Evolutionary conservation across 352 stramenopile genomes (phyloP).

Genomic region (Globisporangium irregulare): DNA sequence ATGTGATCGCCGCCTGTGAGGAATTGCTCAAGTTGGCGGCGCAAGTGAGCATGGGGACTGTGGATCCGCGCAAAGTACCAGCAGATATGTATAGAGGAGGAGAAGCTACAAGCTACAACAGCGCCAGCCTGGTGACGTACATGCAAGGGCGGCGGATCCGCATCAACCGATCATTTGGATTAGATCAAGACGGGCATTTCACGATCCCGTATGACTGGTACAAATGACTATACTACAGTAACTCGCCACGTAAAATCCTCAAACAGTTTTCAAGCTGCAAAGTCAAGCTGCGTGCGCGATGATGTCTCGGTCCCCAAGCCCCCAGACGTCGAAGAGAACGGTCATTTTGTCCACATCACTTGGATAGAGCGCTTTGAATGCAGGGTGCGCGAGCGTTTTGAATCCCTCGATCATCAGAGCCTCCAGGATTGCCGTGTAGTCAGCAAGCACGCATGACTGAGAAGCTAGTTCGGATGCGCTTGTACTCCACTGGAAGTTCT

Average conservation of each 20-base stretch:
- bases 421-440: conserved; percentile 11
- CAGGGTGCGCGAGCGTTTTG: conserved; percentile 19
- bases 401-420: conserved; percentile 15
- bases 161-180: conserved; percentile 33
- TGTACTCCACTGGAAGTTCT: conserved; percentile 1
- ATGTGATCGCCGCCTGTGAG: conserved; percentile 31
- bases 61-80: conserved; percentile 12
- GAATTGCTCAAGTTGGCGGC: conserved; percentile 33
- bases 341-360: conserved; percentile 9
- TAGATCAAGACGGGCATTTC: conserved; percentile 44
- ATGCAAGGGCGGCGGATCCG: conserved; percentile 28
- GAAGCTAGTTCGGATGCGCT: background rate
- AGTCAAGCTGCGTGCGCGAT: conserved; percentile 1
- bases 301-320: conserved; percentile 21
- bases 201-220: conserved; percentile 40
- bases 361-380: conserved; percentile 24
- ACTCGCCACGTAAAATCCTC: background rate
- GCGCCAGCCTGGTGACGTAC: conserved; percentile 13
- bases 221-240: conserved; percentile 8
- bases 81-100: conserved; percentile 16
- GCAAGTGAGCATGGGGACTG: conserved; percentile 17
- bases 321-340: conserved; percentile 29
- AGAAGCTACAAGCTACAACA: background rate
- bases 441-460: background rate
- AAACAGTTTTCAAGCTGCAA: background rate